Evolutionary conservation across 352 stramenopile genomes (phyloP), one percentile per base, ranked within the genome.

Genomic region (Pythium coloratum): DNA sequence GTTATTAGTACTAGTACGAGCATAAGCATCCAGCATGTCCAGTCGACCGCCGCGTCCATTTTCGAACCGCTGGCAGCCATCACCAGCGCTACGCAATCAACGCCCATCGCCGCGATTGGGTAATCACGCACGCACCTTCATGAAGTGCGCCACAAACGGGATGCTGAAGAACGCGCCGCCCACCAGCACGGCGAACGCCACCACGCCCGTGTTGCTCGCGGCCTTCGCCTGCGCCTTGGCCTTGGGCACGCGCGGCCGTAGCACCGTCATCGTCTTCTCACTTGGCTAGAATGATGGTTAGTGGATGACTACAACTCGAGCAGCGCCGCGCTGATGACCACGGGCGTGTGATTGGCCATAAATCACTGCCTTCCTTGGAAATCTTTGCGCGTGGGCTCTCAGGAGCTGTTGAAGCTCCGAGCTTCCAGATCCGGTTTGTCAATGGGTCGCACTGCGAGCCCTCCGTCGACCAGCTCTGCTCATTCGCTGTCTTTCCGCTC

Each of bases 121-220:
- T 60, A 57, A 54, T 55, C 49, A 44, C 40, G 3, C 26, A 60
- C 46, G 44, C 51, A 90, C 84, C 79, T 92, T 92, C 55, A 76
- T 75, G 28, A 78, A 88, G 70, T 92, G 81, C 36, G 81, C 80
- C 9, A 88, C 51, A 62, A 90, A 92, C 13, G 84, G 84, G 55
- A 92, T 82, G 47, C 81, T 88, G 71, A 92, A 92, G 70, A 90
- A 90, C 14, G 76, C 80, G n/a, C 67, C 59, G 53, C 69, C 77
- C 28, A 90, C 74, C 18, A 86, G 60, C 53, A 82, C 49, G 5
- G 78, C 72, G 59, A 86, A 84, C 33, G 71, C 70, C 50, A 78
- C 69, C 42, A 90, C 70, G 34, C 69, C 64, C 14, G 64, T 64
- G 66, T 84, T 87, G 71, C 77, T 62, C 55, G 67, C 67, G 7